phyloP scores from a whole-genome alignment of 2,329 filamentous ascomycete genomes.

The Fusarium sp. region DNA sequence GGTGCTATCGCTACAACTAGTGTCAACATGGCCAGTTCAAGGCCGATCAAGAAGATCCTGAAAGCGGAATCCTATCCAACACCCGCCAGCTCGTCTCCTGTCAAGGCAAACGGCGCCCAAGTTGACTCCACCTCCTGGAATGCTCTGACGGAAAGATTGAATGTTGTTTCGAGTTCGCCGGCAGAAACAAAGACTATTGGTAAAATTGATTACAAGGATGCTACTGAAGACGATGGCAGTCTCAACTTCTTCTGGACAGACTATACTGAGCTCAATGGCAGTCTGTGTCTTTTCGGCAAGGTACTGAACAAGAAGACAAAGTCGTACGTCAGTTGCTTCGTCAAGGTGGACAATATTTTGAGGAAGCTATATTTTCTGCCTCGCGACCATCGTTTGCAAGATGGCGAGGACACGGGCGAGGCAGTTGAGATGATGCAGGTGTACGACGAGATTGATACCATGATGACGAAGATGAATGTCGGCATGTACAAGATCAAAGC shows the following conservation, averaged over 20 bases:
- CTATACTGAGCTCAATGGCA: constrained; percentile 92
- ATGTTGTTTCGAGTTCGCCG: constrained; percentile 81
- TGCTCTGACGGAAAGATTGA: constrained; percentile 84
- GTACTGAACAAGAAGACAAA: constrained; percentile 88
- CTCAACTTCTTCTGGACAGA: constrained; percentile 97
- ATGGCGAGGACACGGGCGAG: constrained; percentile 77
- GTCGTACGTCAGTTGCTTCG: constrained; percentile 88
- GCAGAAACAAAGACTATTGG: constrained; percentile 74
- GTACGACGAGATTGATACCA: constrained; percentile 85
- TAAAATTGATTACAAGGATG: constrained; percentile 85
- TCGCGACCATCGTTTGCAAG: constrained; percentile 68
- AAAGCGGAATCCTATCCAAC: constrained; percentile 76
- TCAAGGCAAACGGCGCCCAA: constrained; percentile 66
- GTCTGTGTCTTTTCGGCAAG: constrained; percentile 94
- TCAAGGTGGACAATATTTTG: constrained; percentile 94
- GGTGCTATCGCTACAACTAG: constrained; percentile 75
- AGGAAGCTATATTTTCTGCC: constrained; percentile 95
- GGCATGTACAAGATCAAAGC: constrained; percentile 94
- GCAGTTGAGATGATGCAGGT: constrained; percentile 89
- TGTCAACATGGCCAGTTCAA: constrained; percentile 86
- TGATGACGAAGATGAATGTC: constrained; percentile 90
- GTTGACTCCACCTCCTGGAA: constrained; percentile 91
- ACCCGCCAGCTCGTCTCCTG: constrained; percentile 81
- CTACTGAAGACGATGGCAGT: constrained; percentile 93
- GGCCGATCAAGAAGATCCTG: constrained; percentile 76